Percentiles rank a stretch among this genome's conserved stretches.
These are phyloP conservation scores for Kernera saxatilis DNA, from an alignment of 345 rosid genomes.

Conservation along the genomic window DNA sequence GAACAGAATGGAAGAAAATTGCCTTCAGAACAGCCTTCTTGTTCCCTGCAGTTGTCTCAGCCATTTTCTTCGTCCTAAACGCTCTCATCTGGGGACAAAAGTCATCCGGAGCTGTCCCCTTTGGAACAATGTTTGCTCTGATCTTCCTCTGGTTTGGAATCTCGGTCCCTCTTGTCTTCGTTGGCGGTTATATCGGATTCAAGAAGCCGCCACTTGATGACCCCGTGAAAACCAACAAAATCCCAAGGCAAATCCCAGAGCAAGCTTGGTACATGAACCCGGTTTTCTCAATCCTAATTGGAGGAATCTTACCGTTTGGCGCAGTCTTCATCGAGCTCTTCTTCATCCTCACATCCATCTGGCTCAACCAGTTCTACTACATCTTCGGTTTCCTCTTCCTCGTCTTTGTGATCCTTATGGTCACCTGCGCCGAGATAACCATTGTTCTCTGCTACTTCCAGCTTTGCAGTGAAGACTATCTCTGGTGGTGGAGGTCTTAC, in stretches of 20 bases:
- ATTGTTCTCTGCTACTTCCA: slow-evolving; percentile 81
- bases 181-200: slow-evolving; percentile 64
- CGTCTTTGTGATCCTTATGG: slow-evolving; percentile 59
- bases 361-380: slow-evolving; percentile 90
- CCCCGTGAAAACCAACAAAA: slow-evolving; percentile 78
- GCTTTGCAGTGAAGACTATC: slow-evolving; percentile 76
- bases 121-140: slow-evolving; percentile 83
- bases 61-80: slow-evolving; percentile 66
- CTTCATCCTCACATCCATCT: slow-evolving; percentile 84
- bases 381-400: slow-evolving; percentile 81
- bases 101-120: slow-evolving; percentile 83
- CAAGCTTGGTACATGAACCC: slow-evolving; percentile 92
- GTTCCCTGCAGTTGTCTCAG: slow-evolving; percentile 64
- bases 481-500: slow-evolving; percentile 95
- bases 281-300: slow-evolving; percentile 60
- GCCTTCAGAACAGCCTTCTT: slow-evolving; percentile 67
- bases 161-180: slow-evolving; percentile 66
- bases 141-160: slow-evolving; percentile 77
- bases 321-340: slow-evolving; percentile 82
- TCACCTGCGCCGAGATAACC: slow-evolving; percentile 72
- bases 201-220: slow-evolving; percentile 67
- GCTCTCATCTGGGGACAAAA: slow-evolving; percentile 82
- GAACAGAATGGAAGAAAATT: slow-evolving; percentile 69
- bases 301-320: slow-evolving; percentile 79
- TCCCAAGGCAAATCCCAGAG: slow-evolving; percentile 78